Evolutionary conservation across 352 stramenopile genomes (phyloP).

Genomic region (Pythium oligandrum): DNA sequence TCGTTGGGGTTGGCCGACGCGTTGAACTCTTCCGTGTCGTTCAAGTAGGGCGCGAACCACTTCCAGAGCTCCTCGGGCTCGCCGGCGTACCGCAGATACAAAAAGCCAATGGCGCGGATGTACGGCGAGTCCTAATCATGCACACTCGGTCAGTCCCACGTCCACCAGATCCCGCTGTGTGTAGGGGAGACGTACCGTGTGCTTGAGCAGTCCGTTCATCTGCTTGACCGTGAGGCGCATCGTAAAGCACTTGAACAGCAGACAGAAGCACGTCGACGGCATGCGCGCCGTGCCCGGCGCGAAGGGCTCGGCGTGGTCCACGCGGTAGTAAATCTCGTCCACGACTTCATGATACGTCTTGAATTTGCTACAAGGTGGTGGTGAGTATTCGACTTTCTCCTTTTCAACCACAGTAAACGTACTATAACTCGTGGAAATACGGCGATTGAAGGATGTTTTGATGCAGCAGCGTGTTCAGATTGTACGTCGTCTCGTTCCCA

Average conservation of each 20-base stretch:
- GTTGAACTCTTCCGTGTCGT: slow-evolving; percentile 93
- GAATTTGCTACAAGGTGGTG: slow-evolving; percentile 37
- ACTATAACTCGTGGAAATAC: slow-evolving; percentile 95
- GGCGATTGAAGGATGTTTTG: slow-evolving; percentile 93
- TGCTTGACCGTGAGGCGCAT: slow-evolving; percentile 95
- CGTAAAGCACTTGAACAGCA: slow-evolving; percentile 96
- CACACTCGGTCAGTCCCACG: no score
- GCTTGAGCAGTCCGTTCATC: slow-evolving; percentile 93
- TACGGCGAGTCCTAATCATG: slow-evolving; percentile 89
- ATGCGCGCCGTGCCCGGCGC: slow-evolving; percentile 86
- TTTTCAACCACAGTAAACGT: slow-evolving; percentile 8
- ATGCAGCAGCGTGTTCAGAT: slow-evolving; percentile 95
- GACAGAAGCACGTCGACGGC: slow-evolving; percentile 95
- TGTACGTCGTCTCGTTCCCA: slow-evolving; percentile 91
- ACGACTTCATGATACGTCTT: slow-evolving; percentile 97
- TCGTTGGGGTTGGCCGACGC: slow-evolving; percentile 76
- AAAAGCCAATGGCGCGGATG: slow-evolving; percentile 95
- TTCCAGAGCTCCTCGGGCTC: slow-evolving; percentile 91
- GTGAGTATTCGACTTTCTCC: no score
- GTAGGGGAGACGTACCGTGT: slow-evolving; percentile 40
- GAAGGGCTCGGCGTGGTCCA: slow-evolving; percentile 90
- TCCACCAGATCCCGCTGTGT: no score
- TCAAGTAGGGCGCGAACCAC: slow-evolving; percentile 95
- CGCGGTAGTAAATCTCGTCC: slow-evolving; percentile 90
- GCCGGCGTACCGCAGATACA: slow-evolving; percentile 97